Evolutionary conservation across 768 basidiomycete species (phyloP), one percentile per base, ranked within the genome.

Genomic region (Suillus subluteus): DNA sequence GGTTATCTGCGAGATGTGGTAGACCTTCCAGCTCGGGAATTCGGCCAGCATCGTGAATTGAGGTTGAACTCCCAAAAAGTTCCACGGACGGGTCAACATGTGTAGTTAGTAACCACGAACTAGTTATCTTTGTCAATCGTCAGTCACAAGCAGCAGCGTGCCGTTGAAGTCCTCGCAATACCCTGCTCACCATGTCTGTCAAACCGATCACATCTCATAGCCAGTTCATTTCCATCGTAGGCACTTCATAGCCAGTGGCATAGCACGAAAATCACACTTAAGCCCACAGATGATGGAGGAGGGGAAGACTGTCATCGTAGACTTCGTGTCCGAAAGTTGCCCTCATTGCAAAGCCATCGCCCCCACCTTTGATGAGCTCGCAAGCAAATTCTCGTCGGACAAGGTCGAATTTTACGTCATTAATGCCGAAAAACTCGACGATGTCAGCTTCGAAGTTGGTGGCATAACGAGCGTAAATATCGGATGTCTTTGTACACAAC

Each of bases 321-420:
- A 75, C 66, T 76, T 71, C 65, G 66, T 58, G 11, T 59, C 52
- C 4, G 63, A 64, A 64, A 41, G 43, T 5, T 65, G 48, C 32
- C 37, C 30, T 16, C 63, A 32, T 6, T 65, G 65, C 38, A 65
- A 23, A 35, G 46, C 52, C 5, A 66, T 66, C 46, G 41, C 30
- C 50, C 65, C 65, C 48, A 30, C 38, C 23, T 66, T 66, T 62
- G 46, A 66, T 38, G 37, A 40, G 11, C 63, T 65, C 32, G 61
- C 50, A 55, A 54, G 21, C 35, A 16, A 69, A 37, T 62, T 62
- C 0, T 71, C 73, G 9, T 71, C 68, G 63, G 62, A 72, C 6
- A 75, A 70, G 15, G 70, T 88, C 65, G 79, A 81, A 13, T 92
- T 90, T 79, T 89, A 87, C 82, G 91, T 90, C 74, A 86, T 91